Percentiles rank a stretch among this genome's conserved stretches.
Conservation (phyloP, 1,139 yeast genomes). For the Saccharomyces pastorianus region DNA sequence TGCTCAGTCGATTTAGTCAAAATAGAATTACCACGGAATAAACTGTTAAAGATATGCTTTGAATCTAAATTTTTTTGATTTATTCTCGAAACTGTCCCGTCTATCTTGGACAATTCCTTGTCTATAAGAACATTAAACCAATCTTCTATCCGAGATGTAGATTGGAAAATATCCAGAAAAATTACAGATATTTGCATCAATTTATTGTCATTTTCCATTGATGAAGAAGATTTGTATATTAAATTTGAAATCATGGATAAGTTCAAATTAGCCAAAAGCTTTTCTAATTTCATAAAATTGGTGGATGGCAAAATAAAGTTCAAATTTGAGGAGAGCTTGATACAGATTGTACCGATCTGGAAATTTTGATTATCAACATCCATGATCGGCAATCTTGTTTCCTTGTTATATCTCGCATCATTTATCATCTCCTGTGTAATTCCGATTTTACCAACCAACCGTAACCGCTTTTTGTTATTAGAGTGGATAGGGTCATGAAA, state of each 20-base stretch:
- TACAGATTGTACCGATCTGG: slow-evolving; percentile 50
- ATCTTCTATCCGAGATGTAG: slow-evolving; percentile 51
- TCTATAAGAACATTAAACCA: slow-evolving; percentile 68
- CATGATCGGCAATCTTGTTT: slow-evolving; percentile 31
- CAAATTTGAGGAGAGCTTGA: slow-evolving; percentile 48
- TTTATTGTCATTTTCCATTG: slow-evolving; percentile 35
- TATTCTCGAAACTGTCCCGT: slow-evolving; percentile 24
- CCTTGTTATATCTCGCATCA: slow-evolving; percentile 27
- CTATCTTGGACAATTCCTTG: slow-evolving; percentile 46
- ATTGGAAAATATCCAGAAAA: slow-evolving; percentile 57
- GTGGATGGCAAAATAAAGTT: slow-evolving; percentile 53
- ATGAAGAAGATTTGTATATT: slow-evolving; percentile 23
- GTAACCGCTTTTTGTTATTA: slow-evolving; percentile 23
- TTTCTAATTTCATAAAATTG: slow-evolving; percentile 54
- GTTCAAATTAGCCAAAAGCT: slow-evolving; percentile 41
- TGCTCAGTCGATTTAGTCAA: slow-evolving; percentile 74
- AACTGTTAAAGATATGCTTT: slow-evolving; percentile 48
- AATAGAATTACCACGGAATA: slow-evolving; percentile 79
- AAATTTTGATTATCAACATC: slow-evolving; percentile 18
- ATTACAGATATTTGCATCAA: slow-evolving; percentile 49
- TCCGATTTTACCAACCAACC: slow-evolving; percentile 45
- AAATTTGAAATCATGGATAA: slow-evolving; percentile 1
- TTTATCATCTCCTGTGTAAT: slow-evolving; percentile 48
- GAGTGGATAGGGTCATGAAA: slow-evolving; percentile 38
- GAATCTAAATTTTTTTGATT: slow-evolving; percentile 12